A percentile compares a stretch with the other conserved stretches of the same genome.
Conservation (phyloP, 192 early-diverging fungal species). For the Coemansia sp. region DNA sequence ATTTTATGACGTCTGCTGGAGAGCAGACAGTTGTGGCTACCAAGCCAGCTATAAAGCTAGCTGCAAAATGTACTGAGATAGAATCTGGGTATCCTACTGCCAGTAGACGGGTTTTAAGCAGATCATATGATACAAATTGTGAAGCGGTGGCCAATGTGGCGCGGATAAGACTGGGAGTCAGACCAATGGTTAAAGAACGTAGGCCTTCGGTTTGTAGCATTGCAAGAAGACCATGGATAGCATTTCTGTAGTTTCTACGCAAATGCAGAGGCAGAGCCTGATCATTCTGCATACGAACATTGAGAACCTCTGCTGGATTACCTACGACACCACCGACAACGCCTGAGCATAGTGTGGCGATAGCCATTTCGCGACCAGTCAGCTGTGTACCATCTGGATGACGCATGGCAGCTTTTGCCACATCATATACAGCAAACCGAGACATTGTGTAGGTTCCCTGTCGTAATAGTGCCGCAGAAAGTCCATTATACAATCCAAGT, state of each 20-base stretch:
- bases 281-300: conserved; percentile 84
- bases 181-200: conserved; percentile 75
- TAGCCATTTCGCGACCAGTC: conserved; percentile 7
- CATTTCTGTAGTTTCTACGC: conserved; percentile 71
- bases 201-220: conserved; percentile 76
- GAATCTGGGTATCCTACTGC: conserved; percentile 61
- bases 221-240: conserved; percentile 62
- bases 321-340: conserved; percentile 64
- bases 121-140: conserved; percentile 76
- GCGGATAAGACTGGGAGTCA: conserved; percentile 85
- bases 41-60: conserved; percentile 71
- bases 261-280: conserved; percentile 60
- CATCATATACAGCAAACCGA: conserved; percentile 76
- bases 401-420: conserved; percentile 25
- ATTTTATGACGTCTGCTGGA: conserved; percentile 79
- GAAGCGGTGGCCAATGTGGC: conserved; percentile 80
- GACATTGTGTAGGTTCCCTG: conserved; percentile 80
- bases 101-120: conserved; percentile 67
- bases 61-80: conserved; percentile 64
- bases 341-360: conserved; percentile 39
- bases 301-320: conserved; percentile 78
- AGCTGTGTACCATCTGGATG: conserved; percentile 14
- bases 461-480: conserved; percentile 70
- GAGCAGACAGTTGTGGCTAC: conserved; percentile 78
- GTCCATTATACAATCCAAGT: conserved; percentile 74